These are phyloP conservation scores for Butyriboletus loyo DNA, from an alignment of 768 basidiomycete species.

Conservation along the genomic window DNA sequence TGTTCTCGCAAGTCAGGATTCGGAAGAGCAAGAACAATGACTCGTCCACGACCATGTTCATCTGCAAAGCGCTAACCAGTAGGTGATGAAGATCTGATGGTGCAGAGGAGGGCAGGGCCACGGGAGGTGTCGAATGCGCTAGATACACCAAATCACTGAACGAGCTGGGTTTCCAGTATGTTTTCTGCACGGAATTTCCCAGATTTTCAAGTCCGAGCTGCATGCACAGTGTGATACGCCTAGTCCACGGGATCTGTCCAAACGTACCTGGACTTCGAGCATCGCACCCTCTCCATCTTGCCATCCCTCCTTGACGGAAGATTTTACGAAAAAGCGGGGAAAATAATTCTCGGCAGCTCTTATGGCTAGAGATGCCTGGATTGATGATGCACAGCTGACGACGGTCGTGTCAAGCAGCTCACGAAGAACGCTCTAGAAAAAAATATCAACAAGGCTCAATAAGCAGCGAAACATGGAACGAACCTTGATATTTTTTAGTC, in stretches of 20 bases:
- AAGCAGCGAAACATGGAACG: background rate
- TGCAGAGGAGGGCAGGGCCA: conserved; percentile 8
- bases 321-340: conserved; percentile 42
- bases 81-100: conserved; percentile 36
- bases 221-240: background rate
- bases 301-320: conserved; percentile 34
- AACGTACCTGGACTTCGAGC: conserved; percentile 39
- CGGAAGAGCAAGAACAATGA: conserved; percentile 53
- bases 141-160: conserved; percentile 25
- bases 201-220: conserved; percentile 36
- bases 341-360: conserved; percentile 44
- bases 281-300: conserved; percentile 41
- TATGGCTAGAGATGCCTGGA: conserved; percentile 45
- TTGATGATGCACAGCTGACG: conserved; percentile 34
- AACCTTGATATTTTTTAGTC: conserved; percentile 24
- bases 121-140: conserved; percentile 19
- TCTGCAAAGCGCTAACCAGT: conserved; percentile 50
- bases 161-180: conserved; percentile 24
- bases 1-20: conserved; percentile 9
- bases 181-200: conserved; percentile 12
- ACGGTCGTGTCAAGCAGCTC: conserved; percentile 37
- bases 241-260: background rate
- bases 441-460: background rate
- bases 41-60: conserved; percentile 56
- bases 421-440: conserved; percentile 26